Conservation (phyloP, 2,329 filamentous ascomycete species). For the Diaporthe sp. region DNA sequence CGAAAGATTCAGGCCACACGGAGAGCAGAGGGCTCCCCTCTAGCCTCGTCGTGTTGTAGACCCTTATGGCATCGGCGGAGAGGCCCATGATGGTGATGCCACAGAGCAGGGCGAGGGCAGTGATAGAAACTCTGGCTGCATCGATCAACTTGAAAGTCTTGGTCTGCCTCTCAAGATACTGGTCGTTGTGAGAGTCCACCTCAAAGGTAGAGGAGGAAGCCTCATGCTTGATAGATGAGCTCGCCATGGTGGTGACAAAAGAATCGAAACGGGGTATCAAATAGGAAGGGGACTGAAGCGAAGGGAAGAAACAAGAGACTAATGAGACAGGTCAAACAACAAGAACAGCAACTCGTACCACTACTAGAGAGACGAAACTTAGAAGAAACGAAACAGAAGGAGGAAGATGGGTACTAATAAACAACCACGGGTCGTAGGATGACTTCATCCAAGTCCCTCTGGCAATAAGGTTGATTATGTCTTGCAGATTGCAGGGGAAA, state of each 20-base stretch:
- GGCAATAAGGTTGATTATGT: neutral
- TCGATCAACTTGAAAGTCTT: conserved; percentile 58
- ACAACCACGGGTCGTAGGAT: neutral
- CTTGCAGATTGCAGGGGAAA: conserved; percentile 13
- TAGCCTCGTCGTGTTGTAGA: conserved; percentile 68
- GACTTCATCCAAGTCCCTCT: neutral
- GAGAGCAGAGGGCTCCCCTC: conserved; percentile 62
- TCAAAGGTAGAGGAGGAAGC: conserved; percentile 63
- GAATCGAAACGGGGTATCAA: conserved; percentile 21
- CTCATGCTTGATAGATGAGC: conserved; percentile 38
- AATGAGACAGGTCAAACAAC: conserved; percentile 12
- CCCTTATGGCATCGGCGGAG: conserved; percentile 65
- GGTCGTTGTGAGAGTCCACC: conserved; percentile 56
- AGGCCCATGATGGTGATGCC: conserved; percentile 67
- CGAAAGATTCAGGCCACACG: conserved; percentile 70
- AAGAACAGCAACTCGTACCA: neutral
- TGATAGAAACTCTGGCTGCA: conserved; percentile 61
- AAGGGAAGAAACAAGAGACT: conserved; percentile 16
- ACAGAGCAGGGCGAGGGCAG: conserved; percentile 63
- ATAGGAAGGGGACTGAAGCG: neutral
- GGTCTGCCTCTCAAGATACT: conserved; percentile 49
- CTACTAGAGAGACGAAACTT: neutral
- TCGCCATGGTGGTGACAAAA: conserved; percentile 34
- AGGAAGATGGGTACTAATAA: conserved; percentile 4
- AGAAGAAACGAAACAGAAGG: conserved; percentile 34